Evolutionary conservation across 306 rosid species (phyloP), one percentile per base, ranked within the genome.

Genomic region (Astragalus glycyphyllos): DNA sequence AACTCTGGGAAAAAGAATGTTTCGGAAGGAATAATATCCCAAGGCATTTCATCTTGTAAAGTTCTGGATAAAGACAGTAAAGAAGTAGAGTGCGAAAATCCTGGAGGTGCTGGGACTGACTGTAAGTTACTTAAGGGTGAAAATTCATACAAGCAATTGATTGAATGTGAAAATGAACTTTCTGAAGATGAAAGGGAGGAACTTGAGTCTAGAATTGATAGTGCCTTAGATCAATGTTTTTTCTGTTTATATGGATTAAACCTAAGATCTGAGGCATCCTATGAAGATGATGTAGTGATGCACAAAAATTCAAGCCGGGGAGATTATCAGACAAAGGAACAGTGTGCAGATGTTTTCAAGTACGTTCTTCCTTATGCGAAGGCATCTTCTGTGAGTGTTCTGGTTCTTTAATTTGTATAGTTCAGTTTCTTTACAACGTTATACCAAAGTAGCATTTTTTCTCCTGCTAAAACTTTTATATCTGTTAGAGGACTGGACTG

Each of bases 241-340:
- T 94, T 85, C 84, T 94, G 97, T 85, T 74, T 94, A 49, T 94
- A 94, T 75, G 98, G 98, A 69, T 85, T 90, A 74, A 89, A 94
- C 78, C 89, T 94, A 59, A 86, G 96, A 79, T 87, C 88, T 37
- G 98, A 94, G 61, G 77, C 98, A 73, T 90, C 95, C 29, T 89
- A 94, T 79, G 98, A 94, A 74, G 98, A 94, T 82, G 98, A 94
- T 71, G 71, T 83, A 65, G 87, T 84, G 77, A 74, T 81, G 62
- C 98, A 94, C 89, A 94, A 85, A 88, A 94, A 94, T 79, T 87
- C 98, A 63, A 87, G 96, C 77, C 96, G 91, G 9, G 96, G 96
- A 76, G 97, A 94, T 78, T 94, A 94, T 80, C 98, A 94, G 77
- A 87, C 92, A 65, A 90, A 84, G 79, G 98, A 94, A 82, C 98